Base-by-base conservation (phyloP, 2,329 filamentous ascomycete species). In the Nemania serpens region DNA sequence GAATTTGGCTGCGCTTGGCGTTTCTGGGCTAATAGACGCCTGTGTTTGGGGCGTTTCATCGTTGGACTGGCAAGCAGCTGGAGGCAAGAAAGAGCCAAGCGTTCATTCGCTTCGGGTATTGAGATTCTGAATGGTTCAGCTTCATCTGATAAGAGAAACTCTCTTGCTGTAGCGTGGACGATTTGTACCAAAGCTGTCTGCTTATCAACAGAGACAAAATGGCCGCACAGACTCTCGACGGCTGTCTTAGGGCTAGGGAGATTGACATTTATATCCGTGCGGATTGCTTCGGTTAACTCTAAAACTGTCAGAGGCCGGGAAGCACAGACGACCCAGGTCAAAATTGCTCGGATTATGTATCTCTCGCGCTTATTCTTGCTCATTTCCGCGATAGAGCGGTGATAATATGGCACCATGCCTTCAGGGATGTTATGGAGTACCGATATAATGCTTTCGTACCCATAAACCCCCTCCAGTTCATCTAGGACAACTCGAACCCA, bases 401-500 rank as follows among this genome's bases (percentile, higher is more conserved):
- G 46, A 34, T 72, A 72, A 42, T 68, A 70, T 2, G 67, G 63
- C 5, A 70, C 59, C 74, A 77, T 76, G 10, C 71, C 73, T 48
- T 68, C 61, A 2, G 75, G 75, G 2, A 77, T 69, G 0, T 63
- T 59, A 25, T 71, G 59, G 0, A 77, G 68, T 18, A 74, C 66
- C 15, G 68, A 20, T n/a, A 69, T 20, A 17, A 73, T 70, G 5
- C 67, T 69, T 29, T 72, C 65, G 2, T 65, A 46, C 1, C 65
- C 62, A 37, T 70, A 70, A 1, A 69, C 66, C 4, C 66, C 47
- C 29, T 68, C 62, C 1, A 77, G 63, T 46, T 75, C 68, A 25
- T 73, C 67, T 18, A 76, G 7, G 2, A 75, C 74, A 2, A 76
- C 59, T 10, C 52, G 34, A 2, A 70, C 25, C 25, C 25, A 29